Evolutionary conservation across 2,329 filamentous ascomycete species (phyloP).

Genomic region (Aureobasidium sp.): DNA sequence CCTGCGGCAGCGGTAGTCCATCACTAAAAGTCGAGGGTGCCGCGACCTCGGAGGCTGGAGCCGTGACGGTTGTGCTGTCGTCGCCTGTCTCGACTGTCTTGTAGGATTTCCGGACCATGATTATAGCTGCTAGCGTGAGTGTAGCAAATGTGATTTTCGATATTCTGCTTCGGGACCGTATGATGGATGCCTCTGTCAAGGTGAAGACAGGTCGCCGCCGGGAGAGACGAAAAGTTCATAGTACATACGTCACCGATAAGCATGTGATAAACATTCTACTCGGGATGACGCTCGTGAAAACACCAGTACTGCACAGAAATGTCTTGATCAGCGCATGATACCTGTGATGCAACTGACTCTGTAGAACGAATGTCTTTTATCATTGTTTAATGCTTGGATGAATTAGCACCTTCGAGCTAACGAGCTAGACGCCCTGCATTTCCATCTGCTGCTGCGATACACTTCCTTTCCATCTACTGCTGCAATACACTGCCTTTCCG

Average conservation of each 20-base stretch:
- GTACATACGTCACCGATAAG: neutral
- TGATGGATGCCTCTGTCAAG: neutral
- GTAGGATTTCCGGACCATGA: slow-evolving; percentile 1
- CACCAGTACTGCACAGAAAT: no score
- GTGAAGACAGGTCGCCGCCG: neutral
- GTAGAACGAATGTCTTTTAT: neutral
- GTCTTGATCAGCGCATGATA: no score
- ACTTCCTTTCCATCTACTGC: no score
- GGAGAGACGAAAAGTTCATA: neutral
- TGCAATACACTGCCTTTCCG: no score
- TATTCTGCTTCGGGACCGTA: neutral
- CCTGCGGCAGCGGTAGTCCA: slow-evolving; percentile 63
- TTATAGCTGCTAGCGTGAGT: neutral
- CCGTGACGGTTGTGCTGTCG: slow-evolving; percentile 18
- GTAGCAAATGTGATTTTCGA: neutral
- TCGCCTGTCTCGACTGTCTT: slow-evolving; percentile 7
- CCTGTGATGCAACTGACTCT: neutral
- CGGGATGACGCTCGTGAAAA: neutral
- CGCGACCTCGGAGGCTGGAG: slow-evolving; percentile 26
- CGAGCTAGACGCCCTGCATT: neutral
- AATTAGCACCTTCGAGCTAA: neutral
- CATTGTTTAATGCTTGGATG: neutral
- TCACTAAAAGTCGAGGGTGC: slow-evolving; percentile 52
- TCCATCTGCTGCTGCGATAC: no score
- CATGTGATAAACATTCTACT: neutral